Conservation (phyloP, 495 filamentous ascomycete species). For the Pyrenula massariospora region DNA sequence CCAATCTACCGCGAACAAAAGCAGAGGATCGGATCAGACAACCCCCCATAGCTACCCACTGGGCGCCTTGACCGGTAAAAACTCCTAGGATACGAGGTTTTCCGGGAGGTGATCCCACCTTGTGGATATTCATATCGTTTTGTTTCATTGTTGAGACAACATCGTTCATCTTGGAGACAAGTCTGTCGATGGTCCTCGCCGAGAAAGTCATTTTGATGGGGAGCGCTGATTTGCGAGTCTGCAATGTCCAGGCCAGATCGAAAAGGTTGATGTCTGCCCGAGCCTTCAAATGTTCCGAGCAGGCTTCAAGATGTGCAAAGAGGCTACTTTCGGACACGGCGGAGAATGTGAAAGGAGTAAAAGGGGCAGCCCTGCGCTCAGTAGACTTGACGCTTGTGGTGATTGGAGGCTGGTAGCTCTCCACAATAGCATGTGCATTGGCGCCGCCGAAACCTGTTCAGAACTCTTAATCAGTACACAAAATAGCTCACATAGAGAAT, state of each 20-base stretch:
- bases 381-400: not conserved
- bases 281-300: constrained; percentile 10
- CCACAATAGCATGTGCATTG: constrained; percentile 6
- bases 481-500: not conserved
- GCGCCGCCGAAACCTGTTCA: constrained; percentile 2
- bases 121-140: constrained; percentile 1
- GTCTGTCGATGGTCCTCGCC: constrained; percentile 2
- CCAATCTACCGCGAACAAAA: constrained; percentile 15
- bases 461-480: not conserved
- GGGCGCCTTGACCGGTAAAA: constrained; percentile 36
- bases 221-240: constrained; percentile 3
- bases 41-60: constrained; percentile 29
- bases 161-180: constrained; percentile 4
- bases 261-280: constrained; percentile 3
- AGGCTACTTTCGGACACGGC: constrained; percentile 10
- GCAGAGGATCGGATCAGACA: constrained; percentile 14
- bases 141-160: constrained; percentile 3
- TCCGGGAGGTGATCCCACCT: not conserved
- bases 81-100: constrained; percentile 17
- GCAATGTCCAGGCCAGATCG: constrained; percentile 16
- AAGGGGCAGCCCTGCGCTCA: not conserved
- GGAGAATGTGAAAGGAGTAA: constrained; percentile 18
- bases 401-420: constrained; percentile 10
- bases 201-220: constrained; percentile 4
- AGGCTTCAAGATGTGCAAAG: constrained; percentile 1